phyloP scores from a whole-genome alignment of 306 rosid genomes.

The Rosa chinensis region DNA sequence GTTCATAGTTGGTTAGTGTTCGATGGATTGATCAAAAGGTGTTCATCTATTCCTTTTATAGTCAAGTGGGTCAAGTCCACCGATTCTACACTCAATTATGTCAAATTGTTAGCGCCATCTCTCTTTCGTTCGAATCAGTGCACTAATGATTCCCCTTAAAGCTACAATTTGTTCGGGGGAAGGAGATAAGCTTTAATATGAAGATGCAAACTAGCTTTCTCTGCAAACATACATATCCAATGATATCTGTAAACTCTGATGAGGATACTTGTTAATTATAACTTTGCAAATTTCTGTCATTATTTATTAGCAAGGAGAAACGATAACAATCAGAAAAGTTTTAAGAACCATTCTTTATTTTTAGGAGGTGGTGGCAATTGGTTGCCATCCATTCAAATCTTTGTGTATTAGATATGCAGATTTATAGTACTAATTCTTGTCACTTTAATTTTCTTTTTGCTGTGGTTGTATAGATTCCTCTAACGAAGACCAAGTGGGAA shows the following conservation, averaged over 20 bases:
- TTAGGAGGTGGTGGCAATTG: neutral
- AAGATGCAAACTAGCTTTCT: neutral
- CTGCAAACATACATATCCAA: neutral
- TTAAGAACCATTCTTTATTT: neutral
- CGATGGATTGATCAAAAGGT: constrained; percentile 6
- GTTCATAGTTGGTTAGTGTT: neutral
- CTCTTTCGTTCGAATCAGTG: neutral
- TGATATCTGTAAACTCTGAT: neutral
- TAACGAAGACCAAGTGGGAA: constrained; percentile 63
- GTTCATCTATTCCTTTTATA: neutral
- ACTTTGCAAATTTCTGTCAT: neutral
- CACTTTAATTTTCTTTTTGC: constrained; percentile 18
- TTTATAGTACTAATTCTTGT: constrained; percentile 10
- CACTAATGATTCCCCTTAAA: neutral
- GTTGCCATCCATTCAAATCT: constrained; percentile 4
- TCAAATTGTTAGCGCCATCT: neutral
- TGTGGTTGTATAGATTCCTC: constrained; percentile 55
- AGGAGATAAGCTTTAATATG: neutral
- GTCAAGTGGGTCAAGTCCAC: constrained; percentile 6
- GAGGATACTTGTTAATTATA: neutral
- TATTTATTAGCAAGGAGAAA: neutral
- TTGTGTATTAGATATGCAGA: constrained; percentile 1
- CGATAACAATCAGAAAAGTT: neutral
- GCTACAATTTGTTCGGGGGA: neutral
- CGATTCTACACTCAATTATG: constrained; percentile 4